These are phyloP conservation scores for Rhodomyrtus tomentosa DNA, from an alignment of 345 rosid genomes.

Conservation along the genomic window DNA sequence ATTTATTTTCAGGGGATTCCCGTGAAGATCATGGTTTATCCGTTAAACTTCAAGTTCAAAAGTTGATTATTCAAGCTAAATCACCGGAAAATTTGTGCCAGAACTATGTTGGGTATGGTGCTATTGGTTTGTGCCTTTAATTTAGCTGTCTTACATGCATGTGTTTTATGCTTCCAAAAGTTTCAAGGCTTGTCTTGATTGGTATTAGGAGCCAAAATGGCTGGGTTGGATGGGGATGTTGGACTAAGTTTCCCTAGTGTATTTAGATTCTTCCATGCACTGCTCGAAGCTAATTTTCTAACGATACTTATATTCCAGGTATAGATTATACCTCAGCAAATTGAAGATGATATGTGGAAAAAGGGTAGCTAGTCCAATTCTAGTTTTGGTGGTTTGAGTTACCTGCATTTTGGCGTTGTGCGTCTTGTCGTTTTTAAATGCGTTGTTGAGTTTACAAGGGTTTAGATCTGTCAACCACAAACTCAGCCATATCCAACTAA, in stretches of 20 bases:
- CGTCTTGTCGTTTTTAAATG: not conserved
- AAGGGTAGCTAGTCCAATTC: not conserved
- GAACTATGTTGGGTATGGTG: slow-evolving; percentile 85
- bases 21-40: slow-evolving; percentile 88
- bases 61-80: slow-evolving; percentile 73
- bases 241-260: not conserved
- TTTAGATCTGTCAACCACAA: not conserved
- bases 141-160: not conserved
- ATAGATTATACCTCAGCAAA: not conserved
- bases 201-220: not conserved
- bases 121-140: not conserved
- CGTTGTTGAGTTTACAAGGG: not conserved
- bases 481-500: not conserved
- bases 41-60: slow-evolving; percentile 92
- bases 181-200: not conserved
- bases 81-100: slow-evolving; percentile 95
- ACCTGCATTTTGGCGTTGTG: not conserved
- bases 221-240: not conserved
- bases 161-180: not conserved
- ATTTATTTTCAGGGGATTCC: slow-evolving; percentile 63
- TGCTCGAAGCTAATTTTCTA: not conserved
- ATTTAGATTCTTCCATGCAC: not conserved
- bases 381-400: not conserved
- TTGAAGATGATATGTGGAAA: not conserved
- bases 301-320: not conserved